Conservation (phyloP, 75 land plant species). For the Picea glauca region DNA sequence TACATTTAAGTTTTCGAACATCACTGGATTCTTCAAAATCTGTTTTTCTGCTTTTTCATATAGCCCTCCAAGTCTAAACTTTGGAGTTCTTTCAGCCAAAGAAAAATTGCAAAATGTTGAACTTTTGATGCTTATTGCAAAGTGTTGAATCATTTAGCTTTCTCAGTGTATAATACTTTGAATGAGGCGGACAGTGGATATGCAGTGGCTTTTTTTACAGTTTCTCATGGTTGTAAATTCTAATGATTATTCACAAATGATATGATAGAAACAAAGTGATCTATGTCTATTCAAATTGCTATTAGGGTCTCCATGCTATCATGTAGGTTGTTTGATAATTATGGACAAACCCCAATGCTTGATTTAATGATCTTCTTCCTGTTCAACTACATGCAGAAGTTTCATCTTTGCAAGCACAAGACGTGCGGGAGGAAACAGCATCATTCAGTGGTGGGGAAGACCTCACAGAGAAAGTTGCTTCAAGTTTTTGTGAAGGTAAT, state of each 20-base stretch:
- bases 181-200: neutral
- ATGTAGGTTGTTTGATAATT: neutral
- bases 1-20: neutral
- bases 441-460: neutral
- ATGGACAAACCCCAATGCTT: neutral
- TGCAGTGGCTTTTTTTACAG: neutral
- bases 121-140: neutral
- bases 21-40: too few species aligned
- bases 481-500: neutral
- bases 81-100: neutral
- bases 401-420: neutral
- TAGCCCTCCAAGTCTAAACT: neutral
- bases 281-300: neutral
- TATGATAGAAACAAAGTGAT: neutral
- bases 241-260: neutral
- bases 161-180: neutral
- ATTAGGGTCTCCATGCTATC: neutral
- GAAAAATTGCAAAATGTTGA: neutral
- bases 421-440: neutral
- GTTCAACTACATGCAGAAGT: conserved; percentile 3
- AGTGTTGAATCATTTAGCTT: neutral
- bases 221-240: neutral
- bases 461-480: neutral
- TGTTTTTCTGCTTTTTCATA: neutral
- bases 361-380: neutral